These are phyloP conservation scores for Dactylellina haptotyla DNA, from an alignment of 2,329 filamentous ascomycete genomes.

Conservation along the genomic window DNA sequence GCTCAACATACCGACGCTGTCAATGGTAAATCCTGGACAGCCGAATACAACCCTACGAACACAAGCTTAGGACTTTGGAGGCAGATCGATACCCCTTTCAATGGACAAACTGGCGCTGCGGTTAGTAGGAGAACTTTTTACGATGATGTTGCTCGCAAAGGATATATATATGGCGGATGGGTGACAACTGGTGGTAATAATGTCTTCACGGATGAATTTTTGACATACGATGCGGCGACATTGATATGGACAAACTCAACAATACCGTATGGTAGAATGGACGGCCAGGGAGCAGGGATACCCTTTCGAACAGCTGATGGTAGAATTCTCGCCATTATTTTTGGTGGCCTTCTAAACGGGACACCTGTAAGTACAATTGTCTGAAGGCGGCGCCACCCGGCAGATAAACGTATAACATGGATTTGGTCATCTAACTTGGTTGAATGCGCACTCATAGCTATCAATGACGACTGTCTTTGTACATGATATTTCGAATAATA, in stretches of 20 bases:
- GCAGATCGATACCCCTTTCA: constrained; percentile 36
- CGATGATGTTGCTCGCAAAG: constrained; percentile 32
- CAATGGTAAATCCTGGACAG: constrained; percentile 34
- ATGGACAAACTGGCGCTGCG: constrained; percentile 28
- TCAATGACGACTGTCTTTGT: constrained; percentile 35
- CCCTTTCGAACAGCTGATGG: constrained; percentile 28
- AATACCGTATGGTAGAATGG: constrained; percentile 40
- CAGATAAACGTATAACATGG: too few relatives aligned
- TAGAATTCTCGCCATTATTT: constrained; percentile 30
- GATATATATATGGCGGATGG: constrained; percentile 44
- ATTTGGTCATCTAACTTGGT: too few relatives aligned
- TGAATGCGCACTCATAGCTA: constrained; percentile 3
- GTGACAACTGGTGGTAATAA: background rate
- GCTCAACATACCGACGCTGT: constrained; percentile 10
- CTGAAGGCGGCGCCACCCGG: background rate
- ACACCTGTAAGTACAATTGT: constrained; percentile 24
- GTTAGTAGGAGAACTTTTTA: constrained; percentile 42
- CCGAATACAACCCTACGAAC: constrained; percentile 22
- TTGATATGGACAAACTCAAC: constrained; percentile 29
- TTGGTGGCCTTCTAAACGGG: constrained; percentile 32
- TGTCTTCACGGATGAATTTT: constrained; percentile 23
- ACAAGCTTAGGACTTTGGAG: constrained; percentile 25
- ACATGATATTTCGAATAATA: constrained; percentile 35
- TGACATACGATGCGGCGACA: constrained; percentile 31
- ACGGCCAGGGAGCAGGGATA: constrained; percentile 31